Evolutionary conservation across 805 yeast genomes (phyloP).

Genomic region (Pichia cabralensis): DNA sequence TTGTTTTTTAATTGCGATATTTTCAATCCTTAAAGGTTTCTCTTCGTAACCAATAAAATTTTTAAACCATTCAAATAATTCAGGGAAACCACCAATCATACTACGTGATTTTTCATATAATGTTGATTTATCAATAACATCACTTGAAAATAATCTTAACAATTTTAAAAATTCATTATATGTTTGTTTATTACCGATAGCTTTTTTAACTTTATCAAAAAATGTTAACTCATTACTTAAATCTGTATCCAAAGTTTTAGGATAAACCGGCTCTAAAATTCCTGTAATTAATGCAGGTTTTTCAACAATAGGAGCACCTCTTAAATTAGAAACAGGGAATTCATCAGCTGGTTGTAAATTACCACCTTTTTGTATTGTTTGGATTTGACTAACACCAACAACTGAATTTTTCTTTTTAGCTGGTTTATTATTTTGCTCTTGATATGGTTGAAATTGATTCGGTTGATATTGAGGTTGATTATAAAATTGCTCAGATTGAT

Average conservation of each 20-base stretch:
- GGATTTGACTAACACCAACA: slow-evolving; percentile 13
- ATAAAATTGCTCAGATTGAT: slow-evolving; percentile 6
- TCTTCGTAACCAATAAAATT: slow-evolving; percentile 83
- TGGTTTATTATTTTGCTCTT: slow-evolving; percentile 10
- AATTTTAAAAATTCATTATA: slow-evolving; percentile 89
- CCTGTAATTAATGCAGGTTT: slow-evolving; percentile 73
- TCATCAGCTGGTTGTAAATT: slow-evolving; percentile 29
- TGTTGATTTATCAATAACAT: slow-evolving; percentile 73
- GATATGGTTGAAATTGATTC: slow-evolving; percentile 8
- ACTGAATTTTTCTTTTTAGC: slow-evolving; percentile 20
- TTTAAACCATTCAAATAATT: slow-evolving; percentile 85
- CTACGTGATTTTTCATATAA: slow-evolving; percentile 77
- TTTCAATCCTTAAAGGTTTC: slow-evolving; percentile 78
- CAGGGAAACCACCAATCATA: slow-evolving; percentile 73
- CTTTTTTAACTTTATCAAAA: slow-evolving; percentile 85
- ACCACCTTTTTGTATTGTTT: slow-evolving; percentile 10
- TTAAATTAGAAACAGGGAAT: slow-evolving; percentile 38
- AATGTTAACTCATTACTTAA: slow-evolving; percentile 79
- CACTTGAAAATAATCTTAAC: slow-evolving; percentile 80
- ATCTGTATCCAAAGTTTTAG: slow-evolving; percentile 46
- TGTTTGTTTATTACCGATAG: slow-evolving; percentile 77
- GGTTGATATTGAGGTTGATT: slow-evolving; percentile 6
- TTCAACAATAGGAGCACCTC: slow-evolving; percentile 27
- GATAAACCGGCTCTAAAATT: slow-evolving; percentile 71
- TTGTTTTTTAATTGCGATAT: slow-evolving; percentile 80